Conservation (phyloP, 257 asterid species). For the Solanum okadae region DNA sequence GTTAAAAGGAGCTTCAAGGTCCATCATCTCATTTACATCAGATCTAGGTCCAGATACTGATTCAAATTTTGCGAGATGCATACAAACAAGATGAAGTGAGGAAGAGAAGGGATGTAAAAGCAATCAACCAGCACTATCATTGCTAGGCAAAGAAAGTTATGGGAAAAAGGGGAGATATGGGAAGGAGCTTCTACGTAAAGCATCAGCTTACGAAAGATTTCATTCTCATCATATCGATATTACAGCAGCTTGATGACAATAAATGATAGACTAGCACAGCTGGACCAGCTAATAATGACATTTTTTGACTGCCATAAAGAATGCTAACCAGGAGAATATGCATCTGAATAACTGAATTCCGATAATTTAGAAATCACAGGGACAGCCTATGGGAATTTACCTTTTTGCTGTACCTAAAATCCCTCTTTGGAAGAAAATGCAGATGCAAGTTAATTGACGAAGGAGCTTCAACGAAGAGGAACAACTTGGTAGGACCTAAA, state of each 20-base stretch:
- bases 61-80: not conserved
- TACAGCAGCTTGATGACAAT: not conserved
- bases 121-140: not conserved
- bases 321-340: not conserved
- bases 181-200: not conserved
- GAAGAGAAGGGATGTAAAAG: not conserved
- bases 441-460: constrained; percentile 47
- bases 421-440: constrained; percentile 95
- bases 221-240: not conserved
- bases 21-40: not conserved
- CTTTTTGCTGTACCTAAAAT: constrained; percentile 63
- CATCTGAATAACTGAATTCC: not conserved
- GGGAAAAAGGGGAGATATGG: not conserved
- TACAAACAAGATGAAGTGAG: not conserved
- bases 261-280: not conserved
- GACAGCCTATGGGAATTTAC: constrained; percentile 12
- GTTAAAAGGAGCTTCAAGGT: not conserved
- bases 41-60: not conserved
- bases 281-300: not conserved
- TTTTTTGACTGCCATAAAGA: not conserved
- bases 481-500: constrained; percentile 76
- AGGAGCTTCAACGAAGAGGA: constrained; percentile 81
- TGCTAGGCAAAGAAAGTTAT: not conserved
- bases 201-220: not conserved
- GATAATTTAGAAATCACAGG: not conserved